Conservation (phyloP, 352 stramenopile genomes). For the Globisporangium camurandrum region DNA sequence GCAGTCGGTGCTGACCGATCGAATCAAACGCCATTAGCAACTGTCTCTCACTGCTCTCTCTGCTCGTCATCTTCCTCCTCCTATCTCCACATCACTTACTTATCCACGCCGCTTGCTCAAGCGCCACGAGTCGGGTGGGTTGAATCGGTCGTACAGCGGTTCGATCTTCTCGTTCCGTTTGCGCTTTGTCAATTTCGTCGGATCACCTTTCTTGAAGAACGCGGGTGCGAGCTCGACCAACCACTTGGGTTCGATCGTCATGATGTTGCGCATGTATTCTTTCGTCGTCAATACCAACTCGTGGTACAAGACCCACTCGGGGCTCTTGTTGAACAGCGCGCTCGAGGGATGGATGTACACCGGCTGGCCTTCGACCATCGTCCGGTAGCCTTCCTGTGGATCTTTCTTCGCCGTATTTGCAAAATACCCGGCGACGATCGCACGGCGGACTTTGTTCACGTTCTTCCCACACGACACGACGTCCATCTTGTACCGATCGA, state of each 20-base stretch:
- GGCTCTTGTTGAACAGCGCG: conserved; percentile 98
- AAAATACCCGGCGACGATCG: conserved; percentile 98
- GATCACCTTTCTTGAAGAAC: conserved; percentile 96
- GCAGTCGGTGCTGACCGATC: no score
- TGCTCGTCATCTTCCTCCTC: no score
- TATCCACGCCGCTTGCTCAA: conserved; percentile 94
- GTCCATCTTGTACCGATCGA: conserved; percentile 98
- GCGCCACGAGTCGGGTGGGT: conserved; percentile 95
- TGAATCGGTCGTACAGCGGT: conserved; percentile 97
- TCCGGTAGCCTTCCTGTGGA: conserved; percentile 97
- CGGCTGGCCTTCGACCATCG: conserved; percentile 96
- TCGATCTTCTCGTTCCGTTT: conserved; percentile 99
- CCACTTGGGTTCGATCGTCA: conserved; percentile 99
- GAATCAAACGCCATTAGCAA: no score
- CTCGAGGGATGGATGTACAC: conserved; percentile 99
- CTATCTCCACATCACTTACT: not conserved
- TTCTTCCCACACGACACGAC: conserved; percentile 95
- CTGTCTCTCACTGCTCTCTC: no score
- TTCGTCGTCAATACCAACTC: conserved; percentile 94
- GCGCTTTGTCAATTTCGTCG: conserved; percentile 95
- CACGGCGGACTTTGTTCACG: conserved; percentile 96
- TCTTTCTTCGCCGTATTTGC: conserved; percentile 99
- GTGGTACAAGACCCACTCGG: conserved; percentile 98
- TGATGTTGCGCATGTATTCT: conserved; percentile 99
- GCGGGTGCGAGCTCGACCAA: conserved; percentile 95